Base-by-base conservation (phyloP, 768 basidiomycete genomes). In the Psilocybe subaeruginosa region DNA sequence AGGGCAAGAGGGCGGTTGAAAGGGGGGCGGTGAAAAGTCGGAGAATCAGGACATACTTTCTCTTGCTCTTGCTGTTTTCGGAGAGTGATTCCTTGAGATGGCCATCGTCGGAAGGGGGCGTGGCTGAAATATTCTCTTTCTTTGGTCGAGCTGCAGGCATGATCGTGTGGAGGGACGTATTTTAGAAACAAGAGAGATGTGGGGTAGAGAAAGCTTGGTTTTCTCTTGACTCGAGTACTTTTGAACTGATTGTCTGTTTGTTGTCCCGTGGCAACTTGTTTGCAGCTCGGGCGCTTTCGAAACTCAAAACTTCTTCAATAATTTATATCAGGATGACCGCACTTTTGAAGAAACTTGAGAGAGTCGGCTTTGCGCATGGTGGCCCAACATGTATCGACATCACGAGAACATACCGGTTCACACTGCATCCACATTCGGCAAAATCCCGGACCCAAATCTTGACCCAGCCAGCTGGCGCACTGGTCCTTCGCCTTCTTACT, bases 21-120 rank as follows among this genome's bases (percentile, higher is more conserved):
- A 72, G 72, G 73, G 70, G 67, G 43, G 70, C 84, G 86, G 86
- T 78, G 79, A 85, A 87, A 83, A 66, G 58, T 85, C 85, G 82
- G 80, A 70, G 74, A 80, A 78, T 72, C 69, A 61, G 59, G 61
- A 85, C 89, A 76, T 77, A 91, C 89, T 91, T 91, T 85, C 89
- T 83, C 81, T 90, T 91, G 78, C 80, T 82, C 79, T 86, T 90
- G 79, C 81, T 85, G 76, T 83, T 88, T 82, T 89, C 86, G 83
- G 85, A 72, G 73, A 75, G 69, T 66, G 77, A 72, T 73, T 85
- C 83, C 78, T 83, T 84, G 72, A 75, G 72, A 72, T 76, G 74
- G 67, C 78, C 76, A 73, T 87, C 87, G 80, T 88, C 87, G 68
- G 87, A 87, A 74, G 86, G 82, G 64, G 85, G 84, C 68, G 86